Conservation (phyloP, 768 basidiomycete species). For the Boletus edulis region DNA sequence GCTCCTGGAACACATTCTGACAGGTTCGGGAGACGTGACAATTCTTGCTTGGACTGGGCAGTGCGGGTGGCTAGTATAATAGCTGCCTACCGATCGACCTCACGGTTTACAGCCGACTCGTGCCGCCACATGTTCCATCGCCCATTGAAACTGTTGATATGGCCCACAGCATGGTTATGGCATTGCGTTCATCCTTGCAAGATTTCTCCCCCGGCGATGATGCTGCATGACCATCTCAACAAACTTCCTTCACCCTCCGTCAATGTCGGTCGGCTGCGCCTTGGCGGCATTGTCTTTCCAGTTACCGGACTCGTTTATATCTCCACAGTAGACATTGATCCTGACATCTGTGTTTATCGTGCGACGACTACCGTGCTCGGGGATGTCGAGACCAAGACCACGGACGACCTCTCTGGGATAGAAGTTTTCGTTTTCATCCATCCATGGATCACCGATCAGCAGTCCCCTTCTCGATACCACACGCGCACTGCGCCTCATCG, state of each 20-base stretch:
- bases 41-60: conserved; percentile 12
- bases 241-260: neutral
- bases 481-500: neutral
- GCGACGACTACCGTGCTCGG: neutral
- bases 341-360: neutral
- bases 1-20: conserved; percentile 5
- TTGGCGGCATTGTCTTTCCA: conserved; percentile 3
- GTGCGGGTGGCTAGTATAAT: neutral
- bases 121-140: neutral
- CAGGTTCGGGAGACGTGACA: neutral
- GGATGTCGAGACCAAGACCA: conserved; percentile 3
- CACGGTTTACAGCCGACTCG: neutral
- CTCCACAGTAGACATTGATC: too few relatives aligned
- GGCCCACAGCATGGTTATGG: neutral
- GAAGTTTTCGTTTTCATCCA: conserved; percentile 3
- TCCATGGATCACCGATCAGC: neutral
- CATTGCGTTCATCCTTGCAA: neutral
- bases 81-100: conserved; percentile 1
- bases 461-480: neutral
- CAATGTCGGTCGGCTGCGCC: neutral
- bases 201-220: neutral
- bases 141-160: neutral
- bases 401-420: neutral
- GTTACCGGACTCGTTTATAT: neutral
- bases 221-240: neutral